These are phyloP conservation scores for Intubia oerlemansii DNA, from an alignment of 2,329 filamentous ascomycete genomes.

Conservation along the genomic window DNA sequence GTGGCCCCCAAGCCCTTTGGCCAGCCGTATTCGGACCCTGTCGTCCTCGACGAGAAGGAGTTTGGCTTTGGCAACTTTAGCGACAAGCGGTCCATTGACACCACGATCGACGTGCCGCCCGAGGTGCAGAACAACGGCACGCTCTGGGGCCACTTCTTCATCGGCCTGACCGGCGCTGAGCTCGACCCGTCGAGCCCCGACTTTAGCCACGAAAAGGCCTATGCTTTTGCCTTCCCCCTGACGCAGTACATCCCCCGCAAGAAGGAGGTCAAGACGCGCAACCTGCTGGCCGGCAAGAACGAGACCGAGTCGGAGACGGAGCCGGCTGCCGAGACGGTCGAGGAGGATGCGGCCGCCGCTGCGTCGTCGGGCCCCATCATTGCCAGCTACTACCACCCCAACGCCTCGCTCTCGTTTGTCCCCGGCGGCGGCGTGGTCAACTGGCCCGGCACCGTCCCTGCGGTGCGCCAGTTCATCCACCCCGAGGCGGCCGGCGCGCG, in stretches of 20 bases:
- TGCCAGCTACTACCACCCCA: constrained; percentile 82
- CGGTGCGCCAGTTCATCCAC: constrained; percentile 54
- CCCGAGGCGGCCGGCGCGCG: constrained; percentile 64
- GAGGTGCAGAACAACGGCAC: constrained; percentile 81
- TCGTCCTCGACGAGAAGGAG: constrained; percentile 60
- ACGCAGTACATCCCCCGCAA: constrained; percentile 86
- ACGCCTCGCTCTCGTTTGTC: constrained; percentile 74
- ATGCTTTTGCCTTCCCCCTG: constrained; percentile 66
- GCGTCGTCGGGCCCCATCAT: constrained; percentile 38
- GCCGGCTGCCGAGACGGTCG: constrained; percentile 21
- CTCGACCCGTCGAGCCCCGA: constrained; percentile 53
- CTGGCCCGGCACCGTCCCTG: constrained; percentile 47
- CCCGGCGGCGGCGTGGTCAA: constrained; percentile 54
- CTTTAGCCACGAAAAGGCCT: constrained; percentile 58
- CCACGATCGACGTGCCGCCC: constrained; percentile 54
- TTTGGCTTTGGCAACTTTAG: constrained; percentile 64
- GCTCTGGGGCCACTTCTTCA: constrained; percentile 83
- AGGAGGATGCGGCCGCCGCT: constrained; percentile 13
- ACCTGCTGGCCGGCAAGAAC: constrained; percentile 43
- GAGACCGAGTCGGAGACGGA: constrained; percentile 24
- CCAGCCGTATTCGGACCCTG: constrained; percentile 39
- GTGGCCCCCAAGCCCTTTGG: constrained; percentile 46
- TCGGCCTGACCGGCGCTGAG: constrained; percentile 53
- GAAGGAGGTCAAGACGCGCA: constrained; percentile 71
- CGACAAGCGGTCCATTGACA: constrained; percentile 58